phyloP scores from a whole-genome alignment of 2,329 filamentous ascomycete genomes.

The Stemphylium beticola region DNA sequence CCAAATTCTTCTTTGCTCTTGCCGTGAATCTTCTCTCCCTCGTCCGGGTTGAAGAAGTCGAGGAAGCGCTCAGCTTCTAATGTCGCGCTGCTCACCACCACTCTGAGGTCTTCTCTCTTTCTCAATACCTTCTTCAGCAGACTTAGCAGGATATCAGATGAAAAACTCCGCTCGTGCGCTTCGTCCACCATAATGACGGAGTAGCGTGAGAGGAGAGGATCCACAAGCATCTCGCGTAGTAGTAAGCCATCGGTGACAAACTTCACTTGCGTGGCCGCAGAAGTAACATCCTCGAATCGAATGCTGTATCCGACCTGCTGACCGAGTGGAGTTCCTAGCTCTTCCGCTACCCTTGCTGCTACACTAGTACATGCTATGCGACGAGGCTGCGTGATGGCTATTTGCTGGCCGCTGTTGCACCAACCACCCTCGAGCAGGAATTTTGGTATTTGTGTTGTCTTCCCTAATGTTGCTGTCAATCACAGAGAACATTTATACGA shows the following conservation, averaged over 20 bases:
- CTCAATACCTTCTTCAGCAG: conserved; percentile 88
- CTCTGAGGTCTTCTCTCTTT: conserved; percentile 78
- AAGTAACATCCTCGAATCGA: conserved; percentile 88
- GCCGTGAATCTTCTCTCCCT: conserved; percentile 47
- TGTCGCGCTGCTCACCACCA: conserved; percentile 93
- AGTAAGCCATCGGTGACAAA: conserved; percentile 94
- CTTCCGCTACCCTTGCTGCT: conserved; percentile 71
- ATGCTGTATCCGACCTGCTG: conserved; percentile 91
- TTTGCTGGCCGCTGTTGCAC: conserved; percentile 80
- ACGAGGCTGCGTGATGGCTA: conserved; percentile 77
- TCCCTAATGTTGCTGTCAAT: conserved; percentile 60
- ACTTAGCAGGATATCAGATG: conserved; percentile 88
- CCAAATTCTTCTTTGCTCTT: conserved; percentile 55
- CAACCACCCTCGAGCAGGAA: conserved; percentile 88
- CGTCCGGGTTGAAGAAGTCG: conserved; percentile 70
- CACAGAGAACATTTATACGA: background rate
- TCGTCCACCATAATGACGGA: conserved; percentile 98
- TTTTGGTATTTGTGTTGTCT: conserved; percentile 94
- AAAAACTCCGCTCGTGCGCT: conserved; percentile 91
- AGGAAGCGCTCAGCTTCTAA: conserved; percentile 87
- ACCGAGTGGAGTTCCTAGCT: conserved; percentile 83
- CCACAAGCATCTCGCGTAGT: conserved; percentile 88
- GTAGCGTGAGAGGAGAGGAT: conserved; percentile 88
- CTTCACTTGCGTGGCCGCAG: conserved; percentile 83
- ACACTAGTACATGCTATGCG: conserved; percentile 25